Evolutionary conservation across 306 rosid genomes (phyloP).

Genomic region (Lotus japonicus): DNA sequence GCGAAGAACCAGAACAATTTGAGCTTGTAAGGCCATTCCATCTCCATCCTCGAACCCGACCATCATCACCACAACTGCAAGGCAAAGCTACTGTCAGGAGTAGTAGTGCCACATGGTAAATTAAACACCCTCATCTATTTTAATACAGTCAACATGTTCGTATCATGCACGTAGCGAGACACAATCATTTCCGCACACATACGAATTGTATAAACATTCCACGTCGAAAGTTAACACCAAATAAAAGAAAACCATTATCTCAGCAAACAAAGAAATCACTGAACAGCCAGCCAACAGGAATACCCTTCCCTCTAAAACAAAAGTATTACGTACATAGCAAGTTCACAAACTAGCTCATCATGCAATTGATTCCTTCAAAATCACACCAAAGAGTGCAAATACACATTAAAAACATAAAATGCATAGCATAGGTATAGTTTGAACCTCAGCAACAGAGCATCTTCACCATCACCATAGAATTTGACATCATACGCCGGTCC

Average conservation of each 20-base stretch:
- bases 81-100: conserved; percentile 6
- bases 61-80: conserved; percentile 92
- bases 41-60: conserved; percentile 82
- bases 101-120: conserved; percentile 11
- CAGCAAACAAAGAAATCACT: neutral
- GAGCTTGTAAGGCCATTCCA: conserved; percentile 59
- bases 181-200: neutral
- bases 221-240: neutral
- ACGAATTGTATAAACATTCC: neutral
- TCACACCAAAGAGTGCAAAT: neutral
- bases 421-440: neutral
- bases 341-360: neutral
- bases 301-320: neutral
- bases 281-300: neutral
- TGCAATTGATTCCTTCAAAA: neutral
- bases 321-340: neutral
- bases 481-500: conserved; percentile 87
- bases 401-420: too few species aligned
- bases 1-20: conserved; percentile 36
- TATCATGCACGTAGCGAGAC: neutral
- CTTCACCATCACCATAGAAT: conserved; percentile 58
- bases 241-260: neutral
- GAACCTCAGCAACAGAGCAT: conserved; percentile 70
- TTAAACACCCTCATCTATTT: neutral
- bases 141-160: neutral